A percentile compares a stretch with the other conserved stretches of the same genome.
Evolutionary conservation across 805 yeast species (phyloP).

Genomic region (Candida pini): DNA sequence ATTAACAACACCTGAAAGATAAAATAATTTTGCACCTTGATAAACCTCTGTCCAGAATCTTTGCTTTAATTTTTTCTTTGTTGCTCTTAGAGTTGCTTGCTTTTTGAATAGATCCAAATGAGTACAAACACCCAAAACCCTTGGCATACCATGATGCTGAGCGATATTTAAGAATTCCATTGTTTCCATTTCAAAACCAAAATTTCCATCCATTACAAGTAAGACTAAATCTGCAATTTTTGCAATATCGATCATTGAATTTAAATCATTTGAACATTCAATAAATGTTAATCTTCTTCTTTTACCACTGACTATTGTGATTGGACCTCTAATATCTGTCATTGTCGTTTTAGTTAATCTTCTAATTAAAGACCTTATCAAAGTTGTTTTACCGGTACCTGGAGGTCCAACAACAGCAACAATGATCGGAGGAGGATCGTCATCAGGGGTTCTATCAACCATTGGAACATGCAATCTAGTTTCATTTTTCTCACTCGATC

Average conservation of each 20-base stretch:
- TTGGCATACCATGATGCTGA: slow-evolving; percentile 98
- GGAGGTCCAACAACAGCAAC: slow-evolving; percentile 98
- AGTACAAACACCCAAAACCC: slow-evolving; percentile 91
- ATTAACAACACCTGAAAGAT: slow-evolving; percentile 89
- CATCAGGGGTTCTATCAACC: slow-evolving; percentile 96
- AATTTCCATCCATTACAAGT: slow-evolving; percentile 89
- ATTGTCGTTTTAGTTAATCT: slow-evolving; percentile 83
- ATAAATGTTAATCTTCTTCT: slow-evolving; percentile 87
- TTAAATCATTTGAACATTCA: slow-evolving; percentile 88
- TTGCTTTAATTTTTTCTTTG: slow-evolving; percentile 86
- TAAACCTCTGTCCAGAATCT: slow-evolving; percentile 99
- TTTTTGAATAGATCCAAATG: slow-evolving; percentile 92
- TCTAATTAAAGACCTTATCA: slow-evolving; percentile 82
- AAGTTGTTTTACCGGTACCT: slow-evolving; percentile 95
- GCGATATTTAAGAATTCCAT: slow-evolving; percentile 97
- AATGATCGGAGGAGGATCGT: slow-evolving; percentile 94
- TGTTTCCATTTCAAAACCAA: slow-evolving; percentile 98
- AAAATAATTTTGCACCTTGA: slow-evolving; percentile 94
- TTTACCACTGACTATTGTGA: slow-evolving; percentile 94
- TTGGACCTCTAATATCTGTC: slow-evolving; percentile 88
- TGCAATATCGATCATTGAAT: slow-evolving; percentile 94
- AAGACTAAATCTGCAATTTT: slow-evolving; percentile 91
- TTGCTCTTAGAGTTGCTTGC: slow-evolving; percentile 81
- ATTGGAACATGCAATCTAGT: slow-evolving; percentile 90
- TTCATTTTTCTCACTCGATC: slow-evolving; percentile 80